Evolutionary conservation across 108 stramenopile species (phyloP).

Genomic region (Stephanodiscus minutulus): DNA sequence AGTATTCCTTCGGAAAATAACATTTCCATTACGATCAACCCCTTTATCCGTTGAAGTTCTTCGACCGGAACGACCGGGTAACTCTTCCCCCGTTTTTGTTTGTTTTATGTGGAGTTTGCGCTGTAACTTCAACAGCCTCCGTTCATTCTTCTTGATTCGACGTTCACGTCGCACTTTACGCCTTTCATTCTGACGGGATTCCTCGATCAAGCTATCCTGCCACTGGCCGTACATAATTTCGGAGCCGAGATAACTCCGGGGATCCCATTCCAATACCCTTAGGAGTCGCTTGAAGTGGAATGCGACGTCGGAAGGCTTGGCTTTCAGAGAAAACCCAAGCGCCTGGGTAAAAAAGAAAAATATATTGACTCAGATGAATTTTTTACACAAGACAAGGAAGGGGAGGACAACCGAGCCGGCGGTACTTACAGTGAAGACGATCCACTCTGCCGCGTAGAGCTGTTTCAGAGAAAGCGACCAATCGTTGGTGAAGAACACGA

Average conservation of each 20-base stretch:
- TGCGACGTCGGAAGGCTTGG: slow-evolving; percentile 80
- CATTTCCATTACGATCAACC: not conserved
- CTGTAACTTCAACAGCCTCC: slow-evolving; percentile 63
- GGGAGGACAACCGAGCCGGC: not conserved
- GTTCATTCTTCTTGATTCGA: slow-evolving; percentile 52
- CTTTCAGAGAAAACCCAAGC: slow-evolving; percentile 76
- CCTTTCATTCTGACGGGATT: slow-evolving; percentile 57
- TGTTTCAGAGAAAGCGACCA: slow-evolving; percentile 82
- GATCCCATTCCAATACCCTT: slow-evolving; percentile 67
- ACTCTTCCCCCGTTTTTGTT: slow-evolving; percentile 19
- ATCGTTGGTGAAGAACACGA: slow-evolving; percentile 86
- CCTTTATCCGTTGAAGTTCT: slow-evolving; percentile 13
- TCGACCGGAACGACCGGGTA: slow-evolving; percentile 13
- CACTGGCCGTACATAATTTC: slow-evolving; percentile 73
- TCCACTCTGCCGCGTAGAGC: slow-evolving; percentile 84
- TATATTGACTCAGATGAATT: not conserved
- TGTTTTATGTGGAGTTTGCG: slow-evolving; percentile 63
- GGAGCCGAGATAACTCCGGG: slow-evolving; percentile 66
- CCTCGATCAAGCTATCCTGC: slow-evolving; percentile 69
- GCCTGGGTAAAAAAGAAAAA: slow-evolving; percentile 35
- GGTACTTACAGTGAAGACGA: slow-evolving; percentile 69
- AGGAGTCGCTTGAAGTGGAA: slow-evolving; percentile 85
- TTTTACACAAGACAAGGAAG: not conserved
- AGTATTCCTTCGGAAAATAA: not conserved
- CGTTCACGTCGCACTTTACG: slow-evolving; percentile 49